phyloP scores from a whole-genome alignment of 2,329 filamentous ascomycete species.

The Domatiomyces globalis region DNA sequence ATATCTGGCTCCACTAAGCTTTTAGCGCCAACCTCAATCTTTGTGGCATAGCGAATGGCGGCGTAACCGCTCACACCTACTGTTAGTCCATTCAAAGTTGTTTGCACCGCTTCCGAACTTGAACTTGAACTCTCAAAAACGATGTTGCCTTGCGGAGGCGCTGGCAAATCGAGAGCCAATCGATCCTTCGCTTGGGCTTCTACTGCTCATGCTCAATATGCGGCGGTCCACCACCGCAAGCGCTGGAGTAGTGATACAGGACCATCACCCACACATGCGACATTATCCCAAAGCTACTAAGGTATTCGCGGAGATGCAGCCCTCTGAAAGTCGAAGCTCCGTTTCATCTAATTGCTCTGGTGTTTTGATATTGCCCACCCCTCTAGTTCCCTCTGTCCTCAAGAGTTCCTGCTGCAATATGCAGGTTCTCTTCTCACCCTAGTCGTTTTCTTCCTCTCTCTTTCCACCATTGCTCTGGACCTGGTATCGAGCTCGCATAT shows the following conservation, averaged over 20 bases:
- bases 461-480: not conserved
- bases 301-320: slow-evolving; percentile 1
- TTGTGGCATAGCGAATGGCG: not conserved
- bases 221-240: not conserved
- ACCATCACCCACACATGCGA: not conserved
- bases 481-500: no score
- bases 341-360: slow-evolving; percentile 1
- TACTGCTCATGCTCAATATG: not conserved
- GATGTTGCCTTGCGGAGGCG: not conserved
- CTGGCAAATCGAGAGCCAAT: not conserved
- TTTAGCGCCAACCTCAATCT: not conserved
- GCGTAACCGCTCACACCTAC: not conserved
- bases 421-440: slow-evolving; percentile 2
- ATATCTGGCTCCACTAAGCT: not conserved
- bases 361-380: not conserved
- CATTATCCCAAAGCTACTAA: not conserved
- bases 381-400: slow-evolving; percentile 1
- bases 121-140: not conserved
- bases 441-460: not conserved
- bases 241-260: not conserved
- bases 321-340: slow-evolving; percentile 1
- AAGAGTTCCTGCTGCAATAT: slow-evolving; percentile 6
- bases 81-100: not conserved
- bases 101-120: no score
- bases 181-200: not conserved